Conservation (phyloP, 805 yeast genomes). For the Kodamaea kaohsiungensis region DNA sequence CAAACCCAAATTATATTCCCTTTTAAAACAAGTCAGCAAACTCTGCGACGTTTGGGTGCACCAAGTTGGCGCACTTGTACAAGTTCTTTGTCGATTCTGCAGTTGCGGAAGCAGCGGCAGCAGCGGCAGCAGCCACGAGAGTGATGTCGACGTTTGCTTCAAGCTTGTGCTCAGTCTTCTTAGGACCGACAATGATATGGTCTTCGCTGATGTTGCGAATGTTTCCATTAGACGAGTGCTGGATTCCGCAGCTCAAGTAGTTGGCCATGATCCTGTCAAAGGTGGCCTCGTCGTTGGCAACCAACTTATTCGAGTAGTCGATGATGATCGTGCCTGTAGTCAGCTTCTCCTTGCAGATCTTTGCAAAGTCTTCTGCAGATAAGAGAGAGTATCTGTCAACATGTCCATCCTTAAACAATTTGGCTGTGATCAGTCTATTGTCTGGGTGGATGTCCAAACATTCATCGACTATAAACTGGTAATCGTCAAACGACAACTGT, state of each 20-base stretch:
- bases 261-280: slow-evolving; percentile 46
- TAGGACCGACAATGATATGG: slow-evolving; percentile 8
- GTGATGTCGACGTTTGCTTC: slow-evolving; percentile 2
- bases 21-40: slow-evolving; percentile 43
- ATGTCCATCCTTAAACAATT: slow-evolving; percentile 22
- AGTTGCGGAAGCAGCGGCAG: neutral
- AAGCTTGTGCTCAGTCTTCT: neutral
- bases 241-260: slow-evolving; percentile 34
- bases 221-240: slow-evolving; percentile 18
- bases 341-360: slow-evolving; percentile 15
- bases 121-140: slow-evolving; percentile 5
- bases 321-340: slow-evolving; percentile 38
- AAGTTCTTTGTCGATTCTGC: slow-evolving; percentile 4
- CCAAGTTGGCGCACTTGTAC: slow-evolving; percentile 16
- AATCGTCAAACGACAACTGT: slow-evolving; percentile 26
- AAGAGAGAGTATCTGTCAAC: slow-evolving; percentile 20
- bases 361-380: slow-evolving; percentile 21
- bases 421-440: slow-evolving; percentile 26
- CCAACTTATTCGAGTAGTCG: slow-evolving; percentile 60
- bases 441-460: slow-evolving; percentile 38
- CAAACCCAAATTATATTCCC: neutral
- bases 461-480: slow-evolving; percentile 24
- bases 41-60: slow-evolving; percentile 46
- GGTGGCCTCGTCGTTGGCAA: slow-evolving; percentile 50
- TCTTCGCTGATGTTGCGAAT: slow-evolving; percentile 9